phyloP scores from a whole-genome alignment of 768 basidiomycete species.

The Tulasnella sp. region DNA sequence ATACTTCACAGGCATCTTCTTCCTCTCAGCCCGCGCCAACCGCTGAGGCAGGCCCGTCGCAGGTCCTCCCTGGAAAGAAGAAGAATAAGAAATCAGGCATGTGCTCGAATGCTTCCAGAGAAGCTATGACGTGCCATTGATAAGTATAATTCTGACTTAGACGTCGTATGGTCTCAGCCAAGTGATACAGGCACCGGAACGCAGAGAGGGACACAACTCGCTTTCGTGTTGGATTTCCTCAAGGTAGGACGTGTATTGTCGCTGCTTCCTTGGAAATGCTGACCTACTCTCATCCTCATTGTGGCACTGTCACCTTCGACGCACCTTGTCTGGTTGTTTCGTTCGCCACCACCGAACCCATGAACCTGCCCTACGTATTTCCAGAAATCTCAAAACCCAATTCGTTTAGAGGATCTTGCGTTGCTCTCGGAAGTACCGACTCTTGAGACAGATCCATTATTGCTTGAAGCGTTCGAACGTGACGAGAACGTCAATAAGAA shows the following conservation, averaged over 20 bases:
- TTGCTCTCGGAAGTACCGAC: slow-evolving; percentile 65
- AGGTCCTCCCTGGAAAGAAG: slow-evolving; percentile 1
- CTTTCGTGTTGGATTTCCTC: slow-evolving; percentile 72
- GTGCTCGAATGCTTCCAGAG: not conserved
- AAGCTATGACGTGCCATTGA: not conserved
- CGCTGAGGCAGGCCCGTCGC: not conserved
- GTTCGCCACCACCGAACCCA: too few relatives aligned
- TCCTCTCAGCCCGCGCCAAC: not conserved
- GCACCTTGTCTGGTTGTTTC: too few relatives aligned
- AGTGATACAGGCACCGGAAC: slow-evolving; percentile 72
- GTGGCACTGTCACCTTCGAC: too few relatives aligned
- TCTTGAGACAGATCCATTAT: slow-evolving; percentile 47
- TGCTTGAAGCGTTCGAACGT: slow-evolving; percentile 61
- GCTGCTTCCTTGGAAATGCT: not conserved
- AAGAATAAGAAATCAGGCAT: slow-evolving; percentile 6
- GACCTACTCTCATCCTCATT: too few relatives aligned
- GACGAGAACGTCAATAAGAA: slow-evolving; percentile 76
- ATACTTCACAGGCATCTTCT: not conserved
- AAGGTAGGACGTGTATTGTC: slow-evolving; percentile 40
- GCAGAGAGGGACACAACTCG: slow-evolving; percentile 79
- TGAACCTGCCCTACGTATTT: too few relatives aligned
- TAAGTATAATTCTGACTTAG: slow-evolving; percentile 29
- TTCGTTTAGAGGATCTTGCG: slow-evolving; percentile 80
- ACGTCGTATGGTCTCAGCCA: slow-evolving; percentile 76
- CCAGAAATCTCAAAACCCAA: slow-evolving; percentile 52